These are phyloP conservation scores for Phialophora chinensis DNA, from an alignment of 2,329 filamentous ascomycete genomes.

Conservation along the genomic window DNA sequence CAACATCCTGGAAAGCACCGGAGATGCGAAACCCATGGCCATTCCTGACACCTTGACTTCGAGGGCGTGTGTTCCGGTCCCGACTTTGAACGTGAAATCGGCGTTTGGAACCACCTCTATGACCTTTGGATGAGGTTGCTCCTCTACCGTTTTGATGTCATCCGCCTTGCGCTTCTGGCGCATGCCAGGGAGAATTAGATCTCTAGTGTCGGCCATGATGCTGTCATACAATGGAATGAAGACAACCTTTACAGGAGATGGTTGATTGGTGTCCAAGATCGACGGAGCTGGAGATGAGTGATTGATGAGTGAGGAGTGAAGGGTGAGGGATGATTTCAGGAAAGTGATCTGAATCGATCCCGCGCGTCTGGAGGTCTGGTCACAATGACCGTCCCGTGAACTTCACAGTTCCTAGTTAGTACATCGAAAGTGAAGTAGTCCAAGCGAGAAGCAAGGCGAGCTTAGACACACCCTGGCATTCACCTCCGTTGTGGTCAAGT, in stretches of 20 bases:
- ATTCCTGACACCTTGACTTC: conserved; percentile 4
- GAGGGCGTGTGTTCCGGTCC: not conserved
- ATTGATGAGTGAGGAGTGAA: not conserved
- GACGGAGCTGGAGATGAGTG: not conserved
- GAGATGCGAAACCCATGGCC: not conserved
- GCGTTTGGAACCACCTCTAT: not conserved
- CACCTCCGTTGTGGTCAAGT: not conserved
- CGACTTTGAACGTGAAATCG: not conserved
- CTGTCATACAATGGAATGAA: not conserved
- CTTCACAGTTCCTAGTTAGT: not conserved
- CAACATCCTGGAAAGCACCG: not conserved
- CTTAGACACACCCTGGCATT: not conserved
- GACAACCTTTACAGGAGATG: not conserved
- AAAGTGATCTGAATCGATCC: not conserved
- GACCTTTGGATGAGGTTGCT: not conserved
- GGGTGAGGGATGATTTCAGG: not conserved
- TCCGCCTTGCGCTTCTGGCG: not conserved
- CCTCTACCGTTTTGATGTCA: not conserved
- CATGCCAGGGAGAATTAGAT: not conserved
- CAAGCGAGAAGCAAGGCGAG: not conserved
- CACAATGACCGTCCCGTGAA: not conserved
- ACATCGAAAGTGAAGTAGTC: not conserved
- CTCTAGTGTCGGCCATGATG: not conserved
- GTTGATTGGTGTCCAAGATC: not conserved
- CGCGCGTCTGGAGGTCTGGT: not conserved